These are phyloP conservation scores for Irpex lacteus DNA, from an alignment of 1,284 basidiomycete species.

Conservation along the genomic window DNA sequence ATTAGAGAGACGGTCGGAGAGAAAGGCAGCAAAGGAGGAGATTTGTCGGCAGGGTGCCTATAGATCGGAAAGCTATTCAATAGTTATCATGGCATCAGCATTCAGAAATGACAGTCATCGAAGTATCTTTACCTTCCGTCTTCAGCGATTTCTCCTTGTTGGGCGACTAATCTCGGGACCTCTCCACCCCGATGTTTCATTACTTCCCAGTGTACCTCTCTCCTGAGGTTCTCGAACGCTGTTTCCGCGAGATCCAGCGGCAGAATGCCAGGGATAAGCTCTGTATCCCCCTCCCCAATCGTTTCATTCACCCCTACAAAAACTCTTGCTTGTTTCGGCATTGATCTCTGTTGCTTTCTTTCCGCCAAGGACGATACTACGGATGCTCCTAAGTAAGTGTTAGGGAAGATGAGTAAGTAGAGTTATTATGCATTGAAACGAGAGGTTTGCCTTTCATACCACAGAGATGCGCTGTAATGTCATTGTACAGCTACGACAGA, in stretches of 20 bases:
- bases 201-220: constrained; percentile 65
- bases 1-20: constrained; percentile 64
- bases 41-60: constrained; percentile 74
- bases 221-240: constrained; percentile 53
- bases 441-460: background rate
- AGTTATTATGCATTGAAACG: too few relatives aligned
- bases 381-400: too few relatives aligned
- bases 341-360: background rate
- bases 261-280: constrained; percentile 51
- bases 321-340: background rate
- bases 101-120: background rate
- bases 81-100: background rate
- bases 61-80: constrained; percentile 66
- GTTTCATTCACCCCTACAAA: constrained; percentile 34
- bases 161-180: constrained; percentile 71
- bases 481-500: background rate
- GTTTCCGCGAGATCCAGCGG: constrained; percentile 47
- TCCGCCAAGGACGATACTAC: too few relatives aligned
- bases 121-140: constrained; percentile 9
- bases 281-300: constrained; percentile 66
- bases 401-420: too few relatives aligned
- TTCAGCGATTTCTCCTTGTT: constrained; percentile 45
- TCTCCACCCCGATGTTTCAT: constrained; percentile 81
- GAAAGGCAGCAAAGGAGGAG: constrained; percentile 62
- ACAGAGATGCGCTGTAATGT: background rate